Evolutionary conservation across 1,284 basidiomycete species (phyloP).

Genomic region (Cyathus olla): DNA sequence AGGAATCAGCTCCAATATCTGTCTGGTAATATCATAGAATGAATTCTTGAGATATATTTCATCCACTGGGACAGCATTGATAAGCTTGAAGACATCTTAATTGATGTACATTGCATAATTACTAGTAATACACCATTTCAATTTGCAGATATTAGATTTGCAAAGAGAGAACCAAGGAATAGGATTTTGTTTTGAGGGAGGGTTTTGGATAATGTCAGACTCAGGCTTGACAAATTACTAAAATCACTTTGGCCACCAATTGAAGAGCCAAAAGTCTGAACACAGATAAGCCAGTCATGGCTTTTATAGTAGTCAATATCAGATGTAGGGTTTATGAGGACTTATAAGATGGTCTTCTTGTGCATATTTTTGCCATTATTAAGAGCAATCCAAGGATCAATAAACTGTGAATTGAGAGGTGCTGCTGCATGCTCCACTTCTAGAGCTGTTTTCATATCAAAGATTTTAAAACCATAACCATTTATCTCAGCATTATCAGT

Average conservation of each 20-base stretch:
- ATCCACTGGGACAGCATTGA: not conserved
- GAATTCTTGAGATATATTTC: slow-evolving; percentile 10
- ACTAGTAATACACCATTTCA: not conserved
- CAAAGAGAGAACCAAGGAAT: not conserved
- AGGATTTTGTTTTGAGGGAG: not conserved
- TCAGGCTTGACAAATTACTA: slow-evolving; percentile 33
- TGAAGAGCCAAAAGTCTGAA: slow-evolving; percentile 13
- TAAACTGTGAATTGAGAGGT: not conserved
- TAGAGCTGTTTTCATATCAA: slow-evolving; percentile 4
- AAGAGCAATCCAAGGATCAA: slow-evolving; percentile 15
- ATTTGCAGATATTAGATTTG: not conserved
- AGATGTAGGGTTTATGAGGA: slow-evolving; percentile 17
- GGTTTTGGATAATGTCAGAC: not conserved
- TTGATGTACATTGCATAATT: slow-evolving; percentile 4
- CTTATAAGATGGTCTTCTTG: slow-evolving; percentile 19
- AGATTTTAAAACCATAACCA: not conserved
- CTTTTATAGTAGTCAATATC: slow-evolving; percentile 23
- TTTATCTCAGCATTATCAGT: too few species aligned
- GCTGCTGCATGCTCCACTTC: not conserved
- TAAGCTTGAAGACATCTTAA: not conserved
- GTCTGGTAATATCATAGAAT: slow-evolving; percentile 8
- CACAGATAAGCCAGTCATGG: slow-evolving; percentile 19
- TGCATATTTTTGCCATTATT: slow-evolving; percentile 11
- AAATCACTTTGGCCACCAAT: slow-evolving; percentile 29
- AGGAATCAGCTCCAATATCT: slow-evolving; percentile 8